phyloP scores from a whole-genome alignment of 78 protist genomes.

The Anaeramoeba ignava region DNA sequence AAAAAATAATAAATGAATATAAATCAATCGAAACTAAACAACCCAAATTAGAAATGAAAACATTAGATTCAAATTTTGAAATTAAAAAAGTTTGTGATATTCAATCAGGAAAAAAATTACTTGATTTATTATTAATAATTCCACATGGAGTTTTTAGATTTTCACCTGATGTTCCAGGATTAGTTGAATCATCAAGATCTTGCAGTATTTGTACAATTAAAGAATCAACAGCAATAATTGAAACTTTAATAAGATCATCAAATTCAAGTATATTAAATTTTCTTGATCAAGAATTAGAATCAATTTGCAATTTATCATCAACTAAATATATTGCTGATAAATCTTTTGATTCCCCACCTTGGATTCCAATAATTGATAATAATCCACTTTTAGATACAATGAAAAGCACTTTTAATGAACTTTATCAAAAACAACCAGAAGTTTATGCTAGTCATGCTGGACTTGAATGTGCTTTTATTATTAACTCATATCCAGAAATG shows the following conservation, averaged over 20 bases:
- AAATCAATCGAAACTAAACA: too few relatives aligned
- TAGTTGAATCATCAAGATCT: slow-evolving; percentile 31
- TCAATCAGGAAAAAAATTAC: slow-evolving; percentile 18
- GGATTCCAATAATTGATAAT: too few relatives aligned
- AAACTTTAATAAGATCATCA: too few relatives aligned
- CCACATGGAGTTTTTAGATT: slow-evolving; percentile 23
- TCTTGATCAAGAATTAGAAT: too few relatives aligned
- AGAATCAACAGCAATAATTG: too few relatives aligned
- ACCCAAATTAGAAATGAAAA: too few relatives aligned
- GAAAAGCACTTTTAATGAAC: neutral
- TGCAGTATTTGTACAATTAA: too few relatives aligned
- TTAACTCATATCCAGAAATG: slow-evolving; percentile 7
- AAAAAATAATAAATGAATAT: too few relatives aligned
- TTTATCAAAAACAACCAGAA: slow-evolving; percentile 9
- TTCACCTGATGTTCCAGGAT: slow-evolving; percentile 14
- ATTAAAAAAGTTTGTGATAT: too few relatives aligned
- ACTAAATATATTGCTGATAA: neutral
- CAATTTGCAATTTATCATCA: too few relatives aligned
- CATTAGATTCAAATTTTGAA: too few relatives aligned
- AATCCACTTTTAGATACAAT: slow-evolving; percentile 8
- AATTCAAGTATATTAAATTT: too few relatives aligned
- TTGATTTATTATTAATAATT: neutral
- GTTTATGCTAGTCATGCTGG: slow-evolving; percentile 21
- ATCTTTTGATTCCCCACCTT: slow-evolving; percentile 7
- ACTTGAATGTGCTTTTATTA: slow-evolving; percentile 11